Evolutionary conservation across 164 flowering plant species (phyloP).

Genomic region (Chloranthus sessilifolius): DNA sequence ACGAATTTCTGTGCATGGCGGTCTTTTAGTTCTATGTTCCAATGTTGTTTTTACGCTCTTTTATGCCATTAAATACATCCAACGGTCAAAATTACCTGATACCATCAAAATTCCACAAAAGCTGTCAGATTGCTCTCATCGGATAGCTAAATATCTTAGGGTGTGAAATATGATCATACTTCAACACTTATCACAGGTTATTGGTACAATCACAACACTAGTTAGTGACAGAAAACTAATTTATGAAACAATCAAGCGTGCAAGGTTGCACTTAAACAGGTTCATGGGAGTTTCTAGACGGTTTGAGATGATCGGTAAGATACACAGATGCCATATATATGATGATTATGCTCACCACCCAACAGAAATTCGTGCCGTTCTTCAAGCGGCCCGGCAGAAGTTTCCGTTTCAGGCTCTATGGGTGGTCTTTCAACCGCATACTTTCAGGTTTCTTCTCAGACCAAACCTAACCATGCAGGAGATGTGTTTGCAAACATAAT

Average conservation of each 20-base stretch:
- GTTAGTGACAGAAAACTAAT: conserved; percentile 9
- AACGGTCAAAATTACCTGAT: no score
- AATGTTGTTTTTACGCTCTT: no score
- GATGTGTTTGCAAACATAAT: conserved; percentile 5
- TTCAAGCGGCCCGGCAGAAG: conserved; percentile 42
- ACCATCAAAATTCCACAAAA: no score
- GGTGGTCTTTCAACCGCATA: conserved; percentile 48
- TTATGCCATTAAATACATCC: no score
- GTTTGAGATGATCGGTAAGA: conserved; percentile 35
- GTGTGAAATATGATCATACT: no score
- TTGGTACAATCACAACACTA: conserved; percentile 28
- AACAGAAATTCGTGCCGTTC: conserved; percentile 36
- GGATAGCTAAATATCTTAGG: no score
- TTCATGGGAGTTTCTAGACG: conserved; percentile 43
- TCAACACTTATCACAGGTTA: no score
- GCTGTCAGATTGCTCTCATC: no score
- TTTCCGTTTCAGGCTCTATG: conserved; percentile 25
- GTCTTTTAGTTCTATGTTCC: no score
- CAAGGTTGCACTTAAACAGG: conserved; percentile 22
- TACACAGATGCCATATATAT: conserved; percentile 29
- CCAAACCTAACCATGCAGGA: background rate
- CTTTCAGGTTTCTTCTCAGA: conserved; percentile 30
- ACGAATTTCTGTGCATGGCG: no score
- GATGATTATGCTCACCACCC: conserved; percentile 60
- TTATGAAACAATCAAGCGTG: conserved; percentile 17